phyloP scores from a whole-genome alignment of 345 rosid genomes.

The Euphorbia lathyris region DNA sequence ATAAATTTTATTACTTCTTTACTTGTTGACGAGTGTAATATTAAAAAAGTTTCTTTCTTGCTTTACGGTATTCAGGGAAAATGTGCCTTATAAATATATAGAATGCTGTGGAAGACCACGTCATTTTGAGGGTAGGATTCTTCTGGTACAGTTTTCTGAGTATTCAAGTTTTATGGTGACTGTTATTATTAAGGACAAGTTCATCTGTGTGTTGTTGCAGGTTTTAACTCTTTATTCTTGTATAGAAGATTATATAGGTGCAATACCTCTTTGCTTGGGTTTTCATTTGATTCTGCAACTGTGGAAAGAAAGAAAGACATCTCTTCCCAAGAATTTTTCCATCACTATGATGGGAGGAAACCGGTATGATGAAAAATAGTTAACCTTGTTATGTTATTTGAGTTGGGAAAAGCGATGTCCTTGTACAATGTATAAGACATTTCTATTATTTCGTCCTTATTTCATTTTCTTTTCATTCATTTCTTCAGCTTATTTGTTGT shows the following conservation, averaged over 20 bases:
- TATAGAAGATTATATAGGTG: constrained; percentile 87
- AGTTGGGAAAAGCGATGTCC: background rate
- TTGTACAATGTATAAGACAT: background rate
- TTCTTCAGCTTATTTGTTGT: background rate
- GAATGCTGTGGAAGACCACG: constrained; percentile 37
- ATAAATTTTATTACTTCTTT: background rate
- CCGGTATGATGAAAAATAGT: constrained; percentile 51
- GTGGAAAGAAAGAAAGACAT: constrained; percentile 60
- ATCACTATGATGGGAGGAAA: constrained; percentile 55
- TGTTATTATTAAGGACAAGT: constrained; percentile 15
- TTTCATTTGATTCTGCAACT: constrained; percentile 62
- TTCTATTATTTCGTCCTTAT: background rate
- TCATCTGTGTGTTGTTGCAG: constrained; percentile 38
- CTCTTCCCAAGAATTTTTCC: constrained; percentile 54
- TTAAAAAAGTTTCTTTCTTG: background rate
- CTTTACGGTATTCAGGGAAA: constrained; percentile 47
- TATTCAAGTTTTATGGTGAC: constrained; percentile 1
- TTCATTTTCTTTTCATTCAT: background rate
- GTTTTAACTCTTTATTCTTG: constrained; percentile 75
- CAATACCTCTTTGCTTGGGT: constrained; percentile 58
- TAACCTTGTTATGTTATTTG: background rate
- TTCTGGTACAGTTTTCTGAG: constrained; percentile 5
- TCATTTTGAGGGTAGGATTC: constrained; percentile 62
- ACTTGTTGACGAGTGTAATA: background rate
- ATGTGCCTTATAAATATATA: constrained; percentile 39